Conservation (phyloP, 1,284 basidiomycete genomes). For the Waitea zeae region DNA sequence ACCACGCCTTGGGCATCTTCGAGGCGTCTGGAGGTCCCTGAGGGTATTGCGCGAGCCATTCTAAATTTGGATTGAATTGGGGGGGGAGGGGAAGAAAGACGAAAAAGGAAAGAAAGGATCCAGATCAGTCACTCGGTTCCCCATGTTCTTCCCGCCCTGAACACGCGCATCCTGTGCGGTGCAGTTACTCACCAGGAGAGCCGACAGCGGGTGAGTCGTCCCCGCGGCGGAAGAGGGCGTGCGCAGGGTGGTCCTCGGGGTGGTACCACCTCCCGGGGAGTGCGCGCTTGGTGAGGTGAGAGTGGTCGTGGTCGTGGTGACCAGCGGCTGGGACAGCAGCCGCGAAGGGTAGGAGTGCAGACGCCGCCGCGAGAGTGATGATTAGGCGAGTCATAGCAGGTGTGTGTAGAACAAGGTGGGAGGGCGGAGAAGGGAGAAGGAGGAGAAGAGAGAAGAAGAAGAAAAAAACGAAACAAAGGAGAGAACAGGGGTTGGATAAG, state of each 20-base stretch:
- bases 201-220: conserved; percentile 4
- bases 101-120: too few species aligned
- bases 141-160: too few species aligned
- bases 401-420: conserved; percentile 1
- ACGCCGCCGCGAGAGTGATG: background rate
- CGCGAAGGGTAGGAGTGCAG: background rate
- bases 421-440: conserved; percentile 3
- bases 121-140: too few species aligned
- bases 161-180: too few species aligned
- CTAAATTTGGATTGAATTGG: too few species aligned
- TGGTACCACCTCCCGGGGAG: conserved; percentile 13
- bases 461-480: conserved; percentile 1
- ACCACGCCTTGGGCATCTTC: conserved; percentile 43
- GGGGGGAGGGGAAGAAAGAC: too few species aligned
- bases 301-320: conserved; percentile 5
- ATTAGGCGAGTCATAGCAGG: too few species aligned
- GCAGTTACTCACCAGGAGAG: conserved; percentile 5
- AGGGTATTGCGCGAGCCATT: conserved; percentile 28
- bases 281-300: conserved; percentile 3
- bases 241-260: conserved; percentile 11
- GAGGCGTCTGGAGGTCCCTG: conserved; percentile 39
- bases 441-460: conserved; percentile 1
- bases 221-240: conserved; percentile 10
- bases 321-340: conserved; percentile 1
- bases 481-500: too few species aligned